phyloP scores from a whole-genome alignment of 495 filamentous ascomycete genomes.

The Neurospora sp. region DNA sequence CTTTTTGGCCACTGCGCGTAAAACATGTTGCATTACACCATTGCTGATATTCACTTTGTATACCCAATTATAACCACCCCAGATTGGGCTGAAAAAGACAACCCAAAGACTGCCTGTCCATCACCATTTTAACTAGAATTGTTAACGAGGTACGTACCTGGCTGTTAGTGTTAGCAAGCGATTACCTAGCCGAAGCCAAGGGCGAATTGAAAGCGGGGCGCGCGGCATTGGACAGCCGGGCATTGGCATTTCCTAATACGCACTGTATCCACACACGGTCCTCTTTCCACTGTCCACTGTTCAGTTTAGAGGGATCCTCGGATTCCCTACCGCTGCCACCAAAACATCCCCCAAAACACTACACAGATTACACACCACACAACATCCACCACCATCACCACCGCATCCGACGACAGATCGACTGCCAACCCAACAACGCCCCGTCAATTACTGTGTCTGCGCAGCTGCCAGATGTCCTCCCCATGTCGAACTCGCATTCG shows the following conservation, averaged over 20 bases:
- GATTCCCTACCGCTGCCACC: not conserved
- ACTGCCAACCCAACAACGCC: not conserved
- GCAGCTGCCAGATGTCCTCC: conserved; percentile 35
- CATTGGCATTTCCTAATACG: not conserved
- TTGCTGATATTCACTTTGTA: not conserved
- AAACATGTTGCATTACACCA: not conserved
- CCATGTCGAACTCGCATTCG: conserved; percentile 39
- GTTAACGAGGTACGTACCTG: not conserved
- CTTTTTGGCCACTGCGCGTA: not conserved
- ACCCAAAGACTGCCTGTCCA: not conserved
- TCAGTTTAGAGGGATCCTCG: not conserved
- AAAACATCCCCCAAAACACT: not conserved
- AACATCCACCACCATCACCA: not conserved
- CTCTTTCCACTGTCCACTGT: not conserved
- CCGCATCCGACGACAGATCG: not conserved
- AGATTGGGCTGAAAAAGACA: not conserved
- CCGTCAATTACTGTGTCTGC: not conserved
- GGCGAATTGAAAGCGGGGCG: not conserved
- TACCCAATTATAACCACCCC: not conserved
- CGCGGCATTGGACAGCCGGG: too few relatives aligned
- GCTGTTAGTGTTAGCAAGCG: not conserved
- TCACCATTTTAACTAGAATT: not conserved
- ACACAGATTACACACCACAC: not conserved
- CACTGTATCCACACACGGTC: not conserved
- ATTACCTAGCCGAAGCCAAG: not conserved